Percentiles rank a stretch among this genome's conserved stretches.
Evolutionary conservation across 192 early-diverging fungal species (phyloP).

Genomic region (Entomortierella lignicola): DNA sequence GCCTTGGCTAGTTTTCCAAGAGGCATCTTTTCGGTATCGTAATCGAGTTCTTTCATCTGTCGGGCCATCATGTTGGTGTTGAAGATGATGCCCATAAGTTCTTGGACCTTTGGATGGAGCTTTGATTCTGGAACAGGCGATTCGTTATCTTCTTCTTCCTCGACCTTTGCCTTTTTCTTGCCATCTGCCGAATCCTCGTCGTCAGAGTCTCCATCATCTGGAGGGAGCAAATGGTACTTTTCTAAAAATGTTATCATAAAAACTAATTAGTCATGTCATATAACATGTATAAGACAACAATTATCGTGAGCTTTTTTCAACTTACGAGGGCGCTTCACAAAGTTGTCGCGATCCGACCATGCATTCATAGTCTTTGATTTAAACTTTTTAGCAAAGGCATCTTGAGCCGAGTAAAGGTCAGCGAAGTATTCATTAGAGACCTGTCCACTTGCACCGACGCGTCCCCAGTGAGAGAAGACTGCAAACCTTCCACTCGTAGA

Average conservation of each 20-base stretch:
- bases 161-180: constrained; percentile 18
- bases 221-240: constrained; percentile 73
- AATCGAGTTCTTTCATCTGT: constrained; percentile 74
- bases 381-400: constrained; percentile 73
- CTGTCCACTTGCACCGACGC: constrained; percentile 75
- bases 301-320: neutral
- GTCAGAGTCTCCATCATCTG: constrained; percentile 72
- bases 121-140: constrained; percentile 50
- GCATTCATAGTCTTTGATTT: constrained; percentile 74
- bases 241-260: constrained; percentile 12
- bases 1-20: constrained; percentile 78
- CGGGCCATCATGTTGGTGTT: constrained; percentile 68
- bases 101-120: constrained; percentile 63
- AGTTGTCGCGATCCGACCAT: constrained; percentile 66
- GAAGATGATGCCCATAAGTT: constrained; percentile 77
- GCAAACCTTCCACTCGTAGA: constrained; percentile 53
- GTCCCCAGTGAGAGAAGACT: constrained; percentile 80
- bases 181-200: constrained; percentile 35
- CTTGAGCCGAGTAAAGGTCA: constrained; percentile 46
- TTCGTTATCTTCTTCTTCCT: constrained; percentile 35
- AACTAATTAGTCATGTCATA: neutral
- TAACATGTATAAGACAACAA: too few relatives aligned
- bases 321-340: constrained; percentile 32
- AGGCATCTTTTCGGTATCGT: constrained; percentile 81
- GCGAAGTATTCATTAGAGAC: constrained; percentile 28